A percentile compares a stretch with the other conserved stretches of the same genome.
These are phyloP conservation scores for Candida hungchunana DNA, from an alignment of 805 yeast genomes.

Conservation along the genomic window DNA sequence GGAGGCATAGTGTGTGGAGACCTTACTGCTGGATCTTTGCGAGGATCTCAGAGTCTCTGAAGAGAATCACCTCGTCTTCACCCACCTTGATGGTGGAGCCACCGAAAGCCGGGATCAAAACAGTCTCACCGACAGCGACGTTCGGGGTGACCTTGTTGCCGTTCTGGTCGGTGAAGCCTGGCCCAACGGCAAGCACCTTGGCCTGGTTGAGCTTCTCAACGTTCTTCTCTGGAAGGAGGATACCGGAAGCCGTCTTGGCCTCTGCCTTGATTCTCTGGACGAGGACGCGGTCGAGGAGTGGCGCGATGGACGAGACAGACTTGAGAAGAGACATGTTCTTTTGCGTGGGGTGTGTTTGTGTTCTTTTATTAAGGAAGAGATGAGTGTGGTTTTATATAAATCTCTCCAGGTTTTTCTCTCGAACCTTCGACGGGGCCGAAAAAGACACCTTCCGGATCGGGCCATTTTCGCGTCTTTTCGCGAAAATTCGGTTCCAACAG, in stretches of 20 bases:
- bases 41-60: conserved; percentile 91
- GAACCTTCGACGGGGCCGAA: conserved; percentile 2
- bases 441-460: background rate
- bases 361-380: too few relatives aligned
- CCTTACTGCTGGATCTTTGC: conserved; percentile 82
- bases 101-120: conserved; percentile 90
- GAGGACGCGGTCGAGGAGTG: conserved; percentile 92
- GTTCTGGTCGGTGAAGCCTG: conserved; percentile 74
- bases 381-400: too few relatives aligned
- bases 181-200: conserved; percentile 90
- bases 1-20: background rate
- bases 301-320: conserved; percentile 82
- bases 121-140: conserved; percentile 89
- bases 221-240: conserved; percentile 93
- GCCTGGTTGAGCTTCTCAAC: conserved; percentile 92
- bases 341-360: too few relatives aligned
- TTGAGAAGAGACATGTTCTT: conserved; percentile 53
- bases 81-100: conserved; percentile 87
- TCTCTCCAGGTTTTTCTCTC: conserved; percentile 1
- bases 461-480: background rate
- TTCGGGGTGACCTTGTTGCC: conserved; percentile 72
- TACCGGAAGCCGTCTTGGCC: conserved; percentile 87
- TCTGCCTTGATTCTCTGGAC: conserved; percentile 93
- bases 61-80: conserved; percentile 73
- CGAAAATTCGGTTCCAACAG: background rate